Base-by-base conservation (phyloP, 148 eudicot genomes). In the Camellia granthamiana region DNA sequence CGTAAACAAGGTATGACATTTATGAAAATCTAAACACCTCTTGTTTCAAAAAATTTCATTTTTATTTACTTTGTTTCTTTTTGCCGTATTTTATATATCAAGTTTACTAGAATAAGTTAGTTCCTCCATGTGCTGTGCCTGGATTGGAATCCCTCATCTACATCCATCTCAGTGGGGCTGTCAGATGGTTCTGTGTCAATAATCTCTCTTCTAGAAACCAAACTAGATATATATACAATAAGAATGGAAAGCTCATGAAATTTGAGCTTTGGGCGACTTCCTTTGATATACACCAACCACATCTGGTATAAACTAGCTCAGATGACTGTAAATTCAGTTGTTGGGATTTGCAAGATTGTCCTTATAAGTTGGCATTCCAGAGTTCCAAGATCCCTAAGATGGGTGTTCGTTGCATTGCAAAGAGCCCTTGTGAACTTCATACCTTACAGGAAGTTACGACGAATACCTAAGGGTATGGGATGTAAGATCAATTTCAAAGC, bases 221-320 rank as follows among this genome's bases (percentile, higher is more conserved):
- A 86, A 66, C 86, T 87, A 70, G 63, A 30, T 30, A 30, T 30
- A 66, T 9, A 84, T 87, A 76, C 77, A 80, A 12, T 88, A 86
- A 80, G 89, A 89, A 77, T 91, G 97, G 98, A 92, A 94, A 89
- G 95, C 91, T 4, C 98, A 94, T 42, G 95, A 91, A 91, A 13
- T 93, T 91, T 54, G 97, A 93, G 84, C 75, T 93, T 1, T 93
- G 97, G 97, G 86, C 94, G 18, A 80, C 97, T 69, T 75, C 90
- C 21, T 93, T 87, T 61, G 97, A 93, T 81, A 79, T 81, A 74
- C 93, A 93, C 80, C 92, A 88, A 66, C 93, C 94, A 55, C 77
- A 83, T 60, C 63, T 91, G 10, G 81, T 91, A 23, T 91, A 91
- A 80, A 88, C 97, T 7, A 93, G 97, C 0, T 90, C 97, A 49